A percentile compares a stretch with the other conserved stretches of the same genome.
These are phyloP conservation scores for Dichotomopilus funicola DNA, from an alignment of 2,329 filamentous ascomycete species.

Conservation along the genomic window DNA sequence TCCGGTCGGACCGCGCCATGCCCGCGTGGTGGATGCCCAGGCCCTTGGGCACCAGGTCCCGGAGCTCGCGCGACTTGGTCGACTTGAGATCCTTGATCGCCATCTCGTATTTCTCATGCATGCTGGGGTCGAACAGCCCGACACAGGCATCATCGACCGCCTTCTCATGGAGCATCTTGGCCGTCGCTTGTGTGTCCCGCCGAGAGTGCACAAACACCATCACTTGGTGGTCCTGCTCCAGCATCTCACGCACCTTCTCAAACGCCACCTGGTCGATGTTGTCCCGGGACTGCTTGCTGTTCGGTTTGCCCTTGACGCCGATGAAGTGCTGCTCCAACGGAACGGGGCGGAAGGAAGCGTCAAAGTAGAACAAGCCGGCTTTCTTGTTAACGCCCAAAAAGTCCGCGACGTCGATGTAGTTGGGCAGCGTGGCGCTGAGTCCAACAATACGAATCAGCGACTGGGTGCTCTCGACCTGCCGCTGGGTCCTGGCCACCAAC, in stretches of 20 bases:
- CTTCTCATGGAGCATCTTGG: slow-evolving; percentile 78
- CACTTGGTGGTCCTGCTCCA: slow-evolving; percentile 85
- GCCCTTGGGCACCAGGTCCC: slow-evolving; percentile 83
- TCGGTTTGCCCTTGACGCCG: slow-evolving; percentile 86
- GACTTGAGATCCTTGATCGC: slow-evolving; percentile 79
- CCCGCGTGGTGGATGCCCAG: slow-evolving; percentile 95
- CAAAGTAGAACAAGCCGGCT: slow-evolving; percentile 93
- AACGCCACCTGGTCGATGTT: slow-evolving; percentile 84
- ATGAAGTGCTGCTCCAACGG: slow-evolving; percentile 97
- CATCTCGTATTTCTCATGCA: slow-evolving; percentile 71
- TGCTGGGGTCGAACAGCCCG: slow-evolving; percentile 75
- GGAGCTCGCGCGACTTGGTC: slow-evolving; percentile 77
- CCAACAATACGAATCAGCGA: slow-evolving; percentile 94
- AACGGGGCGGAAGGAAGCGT: slow-evolving; percentile 89
- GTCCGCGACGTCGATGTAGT: slow-evolving; percentile 93
- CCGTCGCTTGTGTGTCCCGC: slow-evolving; percentile 86
- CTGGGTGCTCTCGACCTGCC: slow-evolving; percentile 96
- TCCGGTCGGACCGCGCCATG: slow-evolving; percentile 89
- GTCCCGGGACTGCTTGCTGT: slow-evolving; percentile 72
- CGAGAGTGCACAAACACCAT: slow-evolving; percentile 99
- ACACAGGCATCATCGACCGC: slow-evolving; percentile 72
- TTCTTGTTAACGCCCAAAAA: slow-evolving; percentile 94
- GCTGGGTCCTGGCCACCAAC: slow-evolving; percentile 85
- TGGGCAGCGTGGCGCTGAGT: slow-evolving; percentile 89
- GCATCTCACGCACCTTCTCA: slow-evolving; percentile 92